These are phyloP conservation scores for Rhizopogon sp. DNA, from an alignment of 768 basidiomycete genomes.

Conservation along the genomic window DNA sequence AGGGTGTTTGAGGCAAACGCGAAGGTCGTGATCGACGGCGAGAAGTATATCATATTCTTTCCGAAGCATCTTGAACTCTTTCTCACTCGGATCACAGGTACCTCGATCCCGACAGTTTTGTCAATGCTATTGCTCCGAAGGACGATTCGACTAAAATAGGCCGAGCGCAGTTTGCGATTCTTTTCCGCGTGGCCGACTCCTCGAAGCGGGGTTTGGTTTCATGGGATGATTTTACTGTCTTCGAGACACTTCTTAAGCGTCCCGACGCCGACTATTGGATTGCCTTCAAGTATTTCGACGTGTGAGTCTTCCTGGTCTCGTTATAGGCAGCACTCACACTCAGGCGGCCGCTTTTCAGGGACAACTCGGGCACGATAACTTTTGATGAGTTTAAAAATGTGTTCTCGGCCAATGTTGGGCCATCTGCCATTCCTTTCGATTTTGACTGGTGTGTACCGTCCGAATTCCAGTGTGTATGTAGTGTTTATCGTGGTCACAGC, in stretches of 20 bases:
- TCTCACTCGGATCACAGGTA: constrained; percentile 46
- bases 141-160: constrained; percentile 83
- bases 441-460: constrained; percentile 69
- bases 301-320: constrained; percentile 47
- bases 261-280: constrained; percentile 98
- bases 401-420: constrained; percentile 73
- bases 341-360: constrained; percentile 40
- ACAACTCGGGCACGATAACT: constrained; percentile 87
- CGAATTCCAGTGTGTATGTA: background rate
- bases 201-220: constrained; percentile 72
- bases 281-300: constrained; percentile 94
- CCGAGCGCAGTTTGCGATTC: constrained; percentile 81
- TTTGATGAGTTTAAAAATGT: constrained; percentile 95
- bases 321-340: constrained; percentile 3
- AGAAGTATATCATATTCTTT: constrained; percentile 58
- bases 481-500: constrained; percentile 28
- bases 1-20: constrained; percentile 84
- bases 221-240: constrained; percentile 96
- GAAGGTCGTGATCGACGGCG: constrained; percentile 58
- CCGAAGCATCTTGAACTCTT: constrained; percentile 13
- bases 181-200: constrained; percentile 86
- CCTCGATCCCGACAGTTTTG: constrained; percentile 83
- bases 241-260: constrained; percentile 88
- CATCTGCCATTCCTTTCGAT: constrained; percentile 87
- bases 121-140: constrained; percentile 90